These are phyloP conservation scores for Myxozyma melibiosi DNA, from an alignment of 805 yeast genomes.

Conservation along the genomic window DNA sequence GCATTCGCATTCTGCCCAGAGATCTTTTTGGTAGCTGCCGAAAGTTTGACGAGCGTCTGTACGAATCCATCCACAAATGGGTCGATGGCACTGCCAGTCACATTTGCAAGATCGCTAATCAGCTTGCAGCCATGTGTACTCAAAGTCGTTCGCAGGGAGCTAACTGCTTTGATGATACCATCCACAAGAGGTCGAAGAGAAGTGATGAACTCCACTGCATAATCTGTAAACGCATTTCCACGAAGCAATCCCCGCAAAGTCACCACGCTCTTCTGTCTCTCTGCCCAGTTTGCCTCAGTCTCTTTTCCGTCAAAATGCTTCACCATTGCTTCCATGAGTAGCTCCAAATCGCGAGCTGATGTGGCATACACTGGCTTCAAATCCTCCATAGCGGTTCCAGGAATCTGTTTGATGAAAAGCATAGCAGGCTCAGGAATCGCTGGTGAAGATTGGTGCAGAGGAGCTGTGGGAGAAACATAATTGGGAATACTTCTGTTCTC, in stretches of 20 bases:
- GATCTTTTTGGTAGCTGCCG: slow-evolving; percentile 64
- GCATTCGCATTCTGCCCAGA: slow-evolving; percentile 61
- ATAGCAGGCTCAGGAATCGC: slow-evolving; percentile 6
- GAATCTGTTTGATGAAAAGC: slow-evolving; percentile 32
- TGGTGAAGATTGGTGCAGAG: neutral
- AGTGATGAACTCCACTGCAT: slow-evolving; percentile 42
- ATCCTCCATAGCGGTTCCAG: slow-evolving; percentile 47
- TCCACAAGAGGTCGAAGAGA: slow-evolving; percentile 53
- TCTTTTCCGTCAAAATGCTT: slow-evolving; percentile 67
- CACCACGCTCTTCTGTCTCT: slow-evolving; percentile 63
- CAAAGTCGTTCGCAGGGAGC: slow-evolving; percentile 82
- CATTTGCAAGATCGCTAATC: slow-evolving; percentile 58
- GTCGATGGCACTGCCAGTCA: slow-evolving; percentile 37
- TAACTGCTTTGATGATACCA: slow-evolving; percentile 63
- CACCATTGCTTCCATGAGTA: slow-evolving; percentile 40
- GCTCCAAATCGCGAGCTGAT: slow-evolving; percentile 40
- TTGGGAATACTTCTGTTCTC: slow-evolving; percentile 12
- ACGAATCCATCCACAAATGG: slow-evolving; percentile 53
- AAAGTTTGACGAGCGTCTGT: slow-evolving; percentile 53
- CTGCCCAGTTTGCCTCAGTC: slow-evolving; percentile 84
- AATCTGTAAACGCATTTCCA: slow-evolving; percentile 53
- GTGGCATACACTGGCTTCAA: slow-evolving; percentile 42
- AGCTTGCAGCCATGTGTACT: slow-evolving; percentile 75
- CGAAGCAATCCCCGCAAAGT: slow-evolving; percentile 61
- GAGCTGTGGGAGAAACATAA: neutral